phyloP scores from a whole-genome alignment of 805 yeast genomes.

The Kazachstania martiniae region DNA sequence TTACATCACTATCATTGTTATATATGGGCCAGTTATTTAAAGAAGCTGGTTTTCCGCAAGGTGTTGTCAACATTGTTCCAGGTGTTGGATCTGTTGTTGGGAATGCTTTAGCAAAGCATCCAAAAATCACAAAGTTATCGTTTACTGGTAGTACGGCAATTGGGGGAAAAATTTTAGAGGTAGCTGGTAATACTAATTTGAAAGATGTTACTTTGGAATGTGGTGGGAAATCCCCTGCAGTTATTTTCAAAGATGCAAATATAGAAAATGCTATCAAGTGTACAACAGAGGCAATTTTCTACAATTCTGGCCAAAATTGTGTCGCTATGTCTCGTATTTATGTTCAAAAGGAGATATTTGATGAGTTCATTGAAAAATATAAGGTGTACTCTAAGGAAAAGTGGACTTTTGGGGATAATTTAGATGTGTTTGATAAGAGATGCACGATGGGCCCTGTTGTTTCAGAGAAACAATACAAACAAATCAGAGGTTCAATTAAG shows the following conservation, averaged over 20 bases:
- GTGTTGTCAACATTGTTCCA: conserved; percentile 34
- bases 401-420: conserved; percentile 50
- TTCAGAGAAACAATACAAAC: conserved; percentile 35
- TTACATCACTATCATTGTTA: conserved; percentile 34
- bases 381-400: conserved; percentile 26
- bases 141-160: conserved; percentile 41
- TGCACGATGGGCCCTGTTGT: conserved; percentile 41
- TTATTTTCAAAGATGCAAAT: conserved; percentile 34
- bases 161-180: conserved; percentile 30
- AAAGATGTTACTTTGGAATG: conserved; percentile 36
- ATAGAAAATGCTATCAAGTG: conserved; percentile 34
- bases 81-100: conserved; percentile 34
- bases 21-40: conserved; percentile 30
- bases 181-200: conserved; percentile 30
- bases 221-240: conserved; percentile 39
- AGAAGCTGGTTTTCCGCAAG: conserved; percentile 36
- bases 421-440: conserved; percentile 32
- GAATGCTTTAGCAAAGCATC: conserved; percentile 31
- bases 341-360: conserved; percentile 41
- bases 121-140: conserved; percentile 35
- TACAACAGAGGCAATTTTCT: conserved; percentile 40
- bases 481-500: conserved; percentile 31
- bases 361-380: conserved; percentile 35
- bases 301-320: conserved; percentile 50
- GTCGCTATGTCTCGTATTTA: conserved; percentile 48